A percentile compares a stretch with the other conserved stretches of the same genome.
phyloP scores from a whole-genome alignment of 768 basidiomycete species.

The Lentinula sp. region DNA sequence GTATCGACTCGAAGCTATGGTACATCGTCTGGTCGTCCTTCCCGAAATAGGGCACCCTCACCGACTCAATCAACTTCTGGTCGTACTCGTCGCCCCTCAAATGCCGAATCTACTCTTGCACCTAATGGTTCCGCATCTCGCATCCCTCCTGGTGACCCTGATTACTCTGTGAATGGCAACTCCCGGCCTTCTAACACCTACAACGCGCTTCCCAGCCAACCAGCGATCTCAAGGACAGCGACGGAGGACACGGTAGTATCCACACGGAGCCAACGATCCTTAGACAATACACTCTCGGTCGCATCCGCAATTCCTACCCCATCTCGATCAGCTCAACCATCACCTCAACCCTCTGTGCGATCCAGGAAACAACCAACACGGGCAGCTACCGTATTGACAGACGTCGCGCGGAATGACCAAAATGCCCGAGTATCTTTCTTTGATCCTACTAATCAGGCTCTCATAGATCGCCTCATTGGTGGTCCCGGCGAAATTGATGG shows the following conservation, averaged over 20 bases:
- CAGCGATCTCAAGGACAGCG: not conserved
- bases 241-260: conserved; percentile 3
- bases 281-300: conserved; percentile 11
- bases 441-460: conserved; percentile 71
- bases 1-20: conserved; percentile 18
- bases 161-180: conserved; percentile 9
- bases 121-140: conserved; percentile 11
- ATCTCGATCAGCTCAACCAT: conserved; percentile 8
- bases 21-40: conserved; percentile 10
- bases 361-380: conserved; percentile 20
- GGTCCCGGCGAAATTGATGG: conserved; percentile 45
- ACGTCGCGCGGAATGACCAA: conserved; percentile 46
- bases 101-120: conserved; percentile 28
- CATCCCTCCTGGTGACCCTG: conserved; percentile 14
- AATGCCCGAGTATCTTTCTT: conserved; percentile 78
- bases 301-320: conserved; percentile 19
- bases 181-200: not conserved
- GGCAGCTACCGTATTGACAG: conserved; percentile 21
- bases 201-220: not conserved
- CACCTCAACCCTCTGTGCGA: conserved; percentile 11
- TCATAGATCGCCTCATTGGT: conserved; percentile 64
- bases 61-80: conserved; percentile 9
- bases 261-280: conserved; percentile 2
- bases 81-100: conserved; percentile 35
- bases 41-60: conserved; percentile 20